A percentile compares a stretch with the other conserved stretches of the same genome.
These are phyloP conservation scores for Pyrenophora graminea DNA, from an alignment of 2,329 filamentous ascomycete genomes.

Conservation along the genomic window DNA sequence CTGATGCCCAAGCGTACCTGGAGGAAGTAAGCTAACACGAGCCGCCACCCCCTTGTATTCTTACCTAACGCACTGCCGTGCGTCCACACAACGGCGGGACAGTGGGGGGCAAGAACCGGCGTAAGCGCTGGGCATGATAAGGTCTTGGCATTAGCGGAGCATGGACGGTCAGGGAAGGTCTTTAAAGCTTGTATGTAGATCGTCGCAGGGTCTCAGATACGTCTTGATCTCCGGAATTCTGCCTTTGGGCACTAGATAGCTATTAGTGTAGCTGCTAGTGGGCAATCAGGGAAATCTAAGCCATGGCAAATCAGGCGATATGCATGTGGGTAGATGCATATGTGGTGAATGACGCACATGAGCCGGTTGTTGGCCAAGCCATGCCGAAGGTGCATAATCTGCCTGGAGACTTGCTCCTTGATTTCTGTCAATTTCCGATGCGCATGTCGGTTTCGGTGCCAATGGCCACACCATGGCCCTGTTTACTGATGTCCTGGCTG, in stretches of 20 bases:
- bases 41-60: background rate
- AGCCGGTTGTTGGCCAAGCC: too few species aligned
- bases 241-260: background rate
- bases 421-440: too few species aligned
- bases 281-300: background rate
- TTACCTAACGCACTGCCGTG: conserved; percentile 2
- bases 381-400: too few species aligned
- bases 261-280: background rate
- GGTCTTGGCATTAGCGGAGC: conserved; percentile 9
- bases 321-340: background rate
- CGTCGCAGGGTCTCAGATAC: conserved; percentile 14
- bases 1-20: background rate
- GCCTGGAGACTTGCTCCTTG: too few species aligned
- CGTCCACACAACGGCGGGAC: conserved; percentile 4
- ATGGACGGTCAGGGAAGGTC: conserved; percentile 15
- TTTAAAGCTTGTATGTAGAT: conserved; percentile 1
- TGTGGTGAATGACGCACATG: background rate
- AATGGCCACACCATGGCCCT: too few species aligned
- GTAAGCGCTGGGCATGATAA: conserved; percentile 13
- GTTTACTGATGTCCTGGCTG: too few species aligned
- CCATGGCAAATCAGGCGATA: background rate
- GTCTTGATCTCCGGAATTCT: conserved; percentile 11
- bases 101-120: conserved; percentile 1
- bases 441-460: too few species aligned
- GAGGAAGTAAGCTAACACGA: conserved; percentile 3